Percentiles rank a stretch among this genome's conserved stretches.
These are phyloP conservation scores for Cercophora sp. DNA, from an alignment of 495 filamentous ascomycete species.

Conservation along the genomic window DNA sequence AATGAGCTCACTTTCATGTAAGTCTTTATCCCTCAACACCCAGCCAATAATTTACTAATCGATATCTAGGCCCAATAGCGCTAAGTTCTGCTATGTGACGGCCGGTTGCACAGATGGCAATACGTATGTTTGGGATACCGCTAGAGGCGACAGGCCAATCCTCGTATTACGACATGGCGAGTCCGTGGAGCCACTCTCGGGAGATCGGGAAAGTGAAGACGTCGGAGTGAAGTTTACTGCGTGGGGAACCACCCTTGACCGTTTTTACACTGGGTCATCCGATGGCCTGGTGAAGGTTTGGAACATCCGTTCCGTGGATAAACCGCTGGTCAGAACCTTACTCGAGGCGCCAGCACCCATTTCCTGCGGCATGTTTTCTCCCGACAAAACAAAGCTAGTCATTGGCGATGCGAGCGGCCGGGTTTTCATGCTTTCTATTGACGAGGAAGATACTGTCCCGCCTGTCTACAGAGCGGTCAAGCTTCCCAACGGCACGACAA, in stretches of 20 bases:
- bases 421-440: conserved; percentile 61
- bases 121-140: conserved; percentile 81
- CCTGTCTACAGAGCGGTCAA: conserved; percentile 20
- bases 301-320: conserved; percentile 56
- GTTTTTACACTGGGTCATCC: conserved; percentile 85
- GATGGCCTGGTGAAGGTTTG: conserved; percentile 85
- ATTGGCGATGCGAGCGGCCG: conserved; percentile 74
- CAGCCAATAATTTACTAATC: too few relatives aligned
- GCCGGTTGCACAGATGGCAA: conserved; percentile 81
- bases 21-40: too few relatives aligned
- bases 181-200: conserved; percentile 59
- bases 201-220: conserved; percentile 63
- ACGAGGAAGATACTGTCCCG: conserved; percentile 29
- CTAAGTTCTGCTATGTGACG: conserved; percentile 57
- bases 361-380: conserved; percentile 66
- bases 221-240: conserved; percentile 75
- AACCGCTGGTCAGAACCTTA: conserved; percentile 60
- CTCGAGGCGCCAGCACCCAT: conserved; percentile 48
- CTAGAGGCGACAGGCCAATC: conserved; percentile 52
- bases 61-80: conserved; percentile 38
- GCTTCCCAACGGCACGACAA: conserved; percentile 14
- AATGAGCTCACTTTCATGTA: conserved; percentile 72
- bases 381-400: conserved; percentile 65
- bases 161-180: conserved; percentile 66
- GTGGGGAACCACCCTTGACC: conserved; percentile 67